Evolutionary conservation across 768 basidiomycete genomes (phyloP).

Genomic region (Amanita subjunquillea): DNA sequence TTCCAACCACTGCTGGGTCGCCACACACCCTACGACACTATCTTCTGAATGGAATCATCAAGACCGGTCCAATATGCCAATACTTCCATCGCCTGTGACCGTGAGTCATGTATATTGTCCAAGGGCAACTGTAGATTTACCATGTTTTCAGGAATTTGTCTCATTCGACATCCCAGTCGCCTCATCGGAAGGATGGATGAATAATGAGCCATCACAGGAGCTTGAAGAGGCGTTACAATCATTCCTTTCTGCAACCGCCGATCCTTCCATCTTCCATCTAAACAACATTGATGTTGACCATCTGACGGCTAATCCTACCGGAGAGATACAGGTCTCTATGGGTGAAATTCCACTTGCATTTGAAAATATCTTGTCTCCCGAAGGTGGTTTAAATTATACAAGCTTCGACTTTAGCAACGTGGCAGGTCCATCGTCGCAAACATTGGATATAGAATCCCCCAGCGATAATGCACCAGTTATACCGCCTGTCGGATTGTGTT

Average conservation of each 20-base stretch:
- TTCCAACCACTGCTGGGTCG: neutral
- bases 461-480: conserved; percentile 14
- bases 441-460: conserved; percentile 1
- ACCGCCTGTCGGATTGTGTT: neutral
- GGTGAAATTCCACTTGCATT: conserved; percentile 11
- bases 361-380: conserved; percentile 5
- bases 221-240: conserved; percentile 18
- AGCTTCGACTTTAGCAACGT: conserved; percentile 10
- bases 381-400: conserved; percentile 11
- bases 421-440: conserved; percentile 7
- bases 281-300: conserved; percentile 19
- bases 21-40: neutral
- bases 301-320: conserved; percentile 22
- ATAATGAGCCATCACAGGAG: neutral
- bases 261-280: conserved; percentile 26
- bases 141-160: conserved; percentile 11
- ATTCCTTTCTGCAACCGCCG: conserved; percentile 18
- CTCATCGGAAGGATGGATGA: conserved; percentile 7
- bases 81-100: neutral
- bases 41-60: conserved; percentile 2
- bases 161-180: conserved; percentile 11
- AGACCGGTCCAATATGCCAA: neutral
- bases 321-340: conserved; percentile 27
- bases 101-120: neutral
- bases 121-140: neutral